Conservation (phyloP, 2,329 filamentous ascomycete genomes). For the Septoria linicola region DNA sequence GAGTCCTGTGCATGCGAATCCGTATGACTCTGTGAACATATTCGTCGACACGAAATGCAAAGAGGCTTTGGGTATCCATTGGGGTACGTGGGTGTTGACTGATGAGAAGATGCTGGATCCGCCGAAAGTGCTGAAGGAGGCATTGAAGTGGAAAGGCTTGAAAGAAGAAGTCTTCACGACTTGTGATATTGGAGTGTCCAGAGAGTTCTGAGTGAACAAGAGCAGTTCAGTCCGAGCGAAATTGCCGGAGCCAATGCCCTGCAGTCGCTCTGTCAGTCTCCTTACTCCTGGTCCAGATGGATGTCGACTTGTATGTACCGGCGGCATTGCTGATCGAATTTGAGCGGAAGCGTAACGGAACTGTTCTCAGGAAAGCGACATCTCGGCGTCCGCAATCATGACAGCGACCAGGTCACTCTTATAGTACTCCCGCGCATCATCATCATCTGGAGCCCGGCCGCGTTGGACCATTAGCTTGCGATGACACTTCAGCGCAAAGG, state of each 20-base stretch:
- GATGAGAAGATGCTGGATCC: constrained; percentile 84
- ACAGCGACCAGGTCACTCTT: not conserved
- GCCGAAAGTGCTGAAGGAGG: constrained; percentile 68
- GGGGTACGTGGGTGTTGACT: constrained; percentile 84
- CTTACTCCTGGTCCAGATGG: no score
- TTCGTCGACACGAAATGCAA: constrained; percentile 79
- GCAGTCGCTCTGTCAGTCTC: no score
- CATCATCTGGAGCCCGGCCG: not conserved
- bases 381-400: constrained; percentile 2
- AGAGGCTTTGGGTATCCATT: constrained; percentile 82
- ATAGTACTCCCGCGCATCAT: not conserved
- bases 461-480: not conserved
- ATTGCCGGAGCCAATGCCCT: no score
- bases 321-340: no score
- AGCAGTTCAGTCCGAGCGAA: no score
- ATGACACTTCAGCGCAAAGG: not conserved
- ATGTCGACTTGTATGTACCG: not conserved
- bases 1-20: constrained; percentile 80
- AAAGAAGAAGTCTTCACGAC: constrained; percentile 75
- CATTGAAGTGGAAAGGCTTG: constrained; percentile 65
- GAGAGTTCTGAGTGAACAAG: constrained; percentile 53
- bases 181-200: constrained; percentile 80
- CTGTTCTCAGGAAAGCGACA: constrained; percentile 1
- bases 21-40: constrained; percentile 84
- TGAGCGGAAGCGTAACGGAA: no score